Evolutionary conservation across 352 stramenopile species (phyloP).

Genomic region (Bremia lactucae): DNA sequence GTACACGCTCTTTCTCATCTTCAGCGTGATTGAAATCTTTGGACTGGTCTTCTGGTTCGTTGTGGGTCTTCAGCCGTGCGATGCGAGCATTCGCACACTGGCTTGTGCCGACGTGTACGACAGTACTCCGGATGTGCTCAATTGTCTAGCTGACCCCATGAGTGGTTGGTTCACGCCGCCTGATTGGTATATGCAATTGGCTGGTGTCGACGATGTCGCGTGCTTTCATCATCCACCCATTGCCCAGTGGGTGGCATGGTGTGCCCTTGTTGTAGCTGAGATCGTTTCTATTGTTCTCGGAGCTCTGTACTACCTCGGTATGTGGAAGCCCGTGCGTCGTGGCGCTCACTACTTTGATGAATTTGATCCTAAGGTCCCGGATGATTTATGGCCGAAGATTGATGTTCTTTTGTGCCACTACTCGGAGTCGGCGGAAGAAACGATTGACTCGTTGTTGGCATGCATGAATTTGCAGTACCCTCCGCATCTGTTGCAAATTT

Average conservation of each 20-base stretch:
- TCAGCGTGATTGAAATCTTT: constrained; percentile 57
- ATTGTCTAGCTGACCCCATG: constrained; percentile 37
- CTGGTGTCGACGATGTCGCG: constrained; percentile 56
- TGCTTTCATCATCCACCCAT: constrained; percentile 74
- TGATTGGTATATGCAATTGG: constrained; percentile 65
- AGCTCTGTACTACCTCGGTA: constrained; percentile 79
- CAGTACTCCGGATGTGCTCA: constrained; percentile 50
- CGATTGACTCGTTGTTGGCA: constrained; percentile 77
- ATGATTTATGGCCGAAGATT: constrained; percentile 78
- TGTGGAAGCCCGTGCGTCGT: constrained; percentile 83
- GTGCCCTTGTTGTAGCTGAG: constrained; percentile 55
- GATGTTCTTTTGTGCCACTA: constrained; percentile 78
- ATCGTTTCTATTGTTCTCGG: constrained; percentile 59
- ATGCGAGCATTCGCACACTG: constrained; percentile 33
- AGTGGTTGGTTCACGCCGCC: constrained; percentile 59
- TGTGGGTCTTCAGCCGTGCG: constrained; percentile 64
- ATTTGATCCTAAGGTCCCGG: constrained; percentile 71
- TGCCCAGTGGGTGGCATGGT: constrained; percentile 75
- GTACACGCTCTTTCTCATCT: constrained; percentile 71
- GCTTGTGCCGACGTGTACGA: constrained; percentile 48
- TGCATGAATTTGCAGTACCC: constrained; percentile 85
- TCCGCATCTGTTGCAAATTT: constrained; percentile 77
- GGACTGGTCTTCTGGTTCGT: constrained; percentile 75
- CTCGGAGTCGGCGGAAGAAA: constrained; percentile 76
- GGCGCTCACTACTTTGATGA: constrained; percentile 83